These are phyloP conservation scores for Epichloe amarillans DNA, from an alignment of 2,329 filamentous ascomycete genomes.

Conservation along the genomic window DNA sequence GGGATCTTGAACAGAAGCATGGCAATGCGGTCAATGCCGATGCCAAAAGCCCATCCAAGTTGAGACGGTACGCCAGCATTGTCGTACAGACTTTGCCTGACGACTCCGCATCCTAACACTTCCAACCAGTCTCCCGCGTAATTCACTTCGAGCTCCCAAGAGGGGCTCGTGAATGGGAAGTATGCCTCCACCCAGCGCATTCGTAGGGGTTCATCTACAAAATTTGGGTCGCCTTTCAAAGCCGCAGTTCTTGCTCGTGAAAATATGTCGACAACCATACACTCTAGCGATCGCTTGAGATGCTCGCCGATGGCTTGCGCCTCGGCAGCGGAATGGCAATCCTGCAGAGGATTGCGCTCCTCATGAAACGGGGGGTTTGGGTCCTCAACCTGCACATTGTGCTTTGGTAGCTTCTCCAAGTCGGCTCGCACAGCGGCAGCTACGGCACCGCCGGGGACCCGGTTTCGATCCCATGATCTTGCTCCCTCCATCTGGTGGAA, in stretches of 20 bases:
- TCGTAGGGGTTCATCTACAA: conserved; percentile 56
- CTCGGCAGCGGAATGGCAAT: conserved; percentile 55
- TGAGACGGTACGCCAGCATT: conserved; percentile 63
- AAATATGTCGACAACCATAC: conserved; percentile 84
- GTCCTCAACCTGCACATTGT: conserved; percentile 69
- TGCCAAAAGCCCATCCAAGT: conserved; percentile 88
- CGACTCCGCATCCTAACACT: conserved; percentile 82
- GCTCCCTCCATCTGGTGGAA: conserved; percentile 99
- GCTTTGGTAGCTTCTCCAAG: conserved; percentile 55
- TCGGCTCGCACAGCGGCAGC: conserved; percentile 56
- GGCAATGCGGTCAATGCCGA: conserved; percentile 87
- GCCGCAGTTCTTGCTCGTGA: conserved; percentile 58
- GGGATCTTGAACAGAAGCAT: conserved; percentile 96
- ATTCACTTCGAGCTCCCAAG: conserved; percentile 92
- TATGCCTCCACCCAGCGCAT: conserved; percentile 95
- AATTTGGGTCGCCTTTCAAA: conserved; percentile 33
- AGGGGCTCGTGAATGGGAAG: conserved; percentile 93
- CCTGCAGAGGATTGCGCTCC: conserved; percentile 73
- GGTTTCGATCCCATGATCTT: conserved; percentile 67
- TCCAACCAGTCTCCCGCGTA: conserved; percentile 95
- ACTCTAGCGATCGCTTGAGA: conserved; percentile 77
- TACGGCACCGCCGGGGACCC: conserved; percentile 43
- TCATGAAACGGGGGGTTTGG: conserved; percentile 69
- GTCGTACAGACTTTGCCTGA: conserved; percentile 68
- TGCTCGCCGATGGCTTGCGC: conserved; percentile 73